Percentiles rank a stretch among this genome's conserved stretches.
Evolutionary conservation across 73 alveolate species (phyloP).

Genomic region (Paraurostyla sp.): DNA sequence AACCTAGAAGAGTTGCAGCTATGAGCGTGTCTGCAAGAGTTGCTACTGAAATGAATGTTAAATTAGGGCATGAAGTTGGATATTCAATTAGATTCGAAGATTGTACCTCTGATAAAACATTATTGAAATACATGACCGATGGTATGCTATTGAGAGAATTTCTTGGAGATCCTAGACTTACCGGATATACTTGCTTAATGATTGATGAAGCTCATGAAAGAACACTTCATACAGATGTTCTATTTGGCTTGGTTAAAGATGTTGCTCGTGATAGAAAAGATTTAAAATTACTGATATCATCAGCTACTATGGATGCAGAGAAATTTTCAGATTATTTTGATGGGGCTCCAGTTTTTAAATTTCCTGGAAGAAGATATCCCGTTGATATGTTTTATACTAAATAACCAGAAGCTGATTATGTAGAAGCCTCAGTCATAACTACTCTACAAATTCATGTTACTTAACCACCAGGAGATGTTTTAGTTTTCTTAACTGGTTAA

Average conservation of each 20-base stretch:
- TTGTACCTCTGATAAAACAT: constrained; percentile 94
- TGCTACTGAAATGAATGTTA: constrained; percentile 97
- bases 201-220: constrained; percentile 99
- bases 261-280: constrained; percentile 93
- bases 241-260: constrained; percentile 94
- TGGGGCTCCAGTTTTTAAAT: constrained; percentile 95
- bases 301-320: constrained; percentile 99
- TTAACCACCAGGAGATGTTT: constrained; percentile 99
- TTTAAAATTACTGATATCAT: constrained; percentile 96
- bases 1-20: constrained; percentile 99
- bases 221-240: constrained; percentile 99
- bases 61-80: constrained; percentile 99
- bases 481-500: constrained; percentile 99
- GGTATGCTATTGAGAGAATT: constrained; percentile 98
- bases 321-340: constrained; percentile 97
- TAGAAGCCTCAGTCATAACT: constrained; percentile 98
- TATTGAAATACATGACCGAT: constrained; percentile 99
- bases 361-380: constrained; percentile 99
- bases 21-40: constrained; percentile 99
- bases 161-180: constrained; percentile 88
- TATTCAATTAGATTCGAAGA: constrained; percentile 99
- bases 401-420: constrained; percentile 99
- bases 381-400: constrained; percentile 98
- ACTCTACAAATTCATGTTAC: constrained; percentile 98
- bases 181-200: constrained; percentile 88